phyloP scores from a whole-genome alignment of 1,284 basidiomycete genomes.

The Boletellus deceptivus region DNA sequence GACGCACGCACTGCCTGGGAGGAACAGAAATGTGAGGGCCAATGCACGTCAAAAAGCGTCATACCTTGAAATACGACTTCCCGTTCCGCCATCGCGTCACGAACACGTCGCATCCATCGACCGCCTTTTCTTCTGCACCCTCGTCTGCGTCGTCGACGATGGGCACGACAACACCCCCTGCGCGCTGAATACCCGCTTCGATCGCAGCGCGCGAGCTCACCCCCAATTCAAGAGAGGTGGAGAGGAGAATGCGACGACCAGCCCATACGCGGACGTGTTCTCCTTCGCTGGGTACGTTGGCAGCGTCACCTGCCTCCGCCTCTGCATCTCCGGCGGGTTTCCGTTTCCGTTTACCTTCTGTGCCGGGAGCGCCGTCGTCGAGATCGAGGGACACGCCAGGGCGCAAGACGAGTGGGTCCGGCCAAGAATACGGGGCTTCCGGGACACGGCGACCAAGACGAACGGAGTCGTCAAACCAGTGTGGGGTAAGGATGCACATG shows the following conservation, averaged over 20 bases:
- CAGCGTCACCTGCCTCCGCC: neutral
- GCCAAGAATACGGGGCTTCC: slow-evolving; percentile 70
- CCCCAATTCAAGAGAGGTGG: slow-evolving; percentile 51
- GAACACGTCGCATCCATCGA: slow-evolving; percentile 62
- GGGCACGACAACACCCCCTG: slow-evolving; percentile 53
- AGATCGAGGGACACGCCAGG: slow-evolving; percentile 18
- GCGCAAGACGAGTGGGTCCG: slow-evolving; percentile 54
- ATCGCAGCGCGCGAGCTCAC: slow-evolving; percentile 51
- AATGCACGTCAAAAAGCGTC: slow-evolving; percentile 4
- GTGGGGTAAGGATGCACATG: slow-evolving; percentile 67
- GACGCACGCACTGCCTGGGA: slow-evolving; percentile 20
- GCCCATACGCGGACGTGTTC: slow-evolving; percentile 42
- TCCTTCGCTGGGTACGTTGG: slow-evolving; percentile 3
- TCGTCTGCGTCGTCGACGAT: slow-evolving; percentile 36
- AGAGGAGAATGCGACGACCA: slow-evolving; percentile 59
- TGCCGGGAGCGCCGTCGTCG: slow-evolving; percentile 16
- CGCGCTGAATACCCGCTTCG: slow-evolving; percentile 52
- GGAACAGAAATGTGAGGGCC: neutral
- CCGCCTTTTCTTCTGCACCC: slow-evolving; percentile 38
- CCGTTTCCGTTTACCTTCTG: slow-evolving; percentile 18
- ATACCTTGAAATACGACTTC: slow-evolving; percentile 64
- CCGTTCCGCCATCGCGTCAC: slow-evolving; percentile 70
- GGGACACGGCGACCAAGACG: slow-evolving; percentile 58
- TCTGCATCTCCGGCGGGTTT: slow-evolving; percentile 10
- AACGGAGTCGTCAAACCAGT: slow-evolving; percentile 83